Conservation (phyloP, 148 eudicot genomes). For the Heliosperma pusillum region DNA sequence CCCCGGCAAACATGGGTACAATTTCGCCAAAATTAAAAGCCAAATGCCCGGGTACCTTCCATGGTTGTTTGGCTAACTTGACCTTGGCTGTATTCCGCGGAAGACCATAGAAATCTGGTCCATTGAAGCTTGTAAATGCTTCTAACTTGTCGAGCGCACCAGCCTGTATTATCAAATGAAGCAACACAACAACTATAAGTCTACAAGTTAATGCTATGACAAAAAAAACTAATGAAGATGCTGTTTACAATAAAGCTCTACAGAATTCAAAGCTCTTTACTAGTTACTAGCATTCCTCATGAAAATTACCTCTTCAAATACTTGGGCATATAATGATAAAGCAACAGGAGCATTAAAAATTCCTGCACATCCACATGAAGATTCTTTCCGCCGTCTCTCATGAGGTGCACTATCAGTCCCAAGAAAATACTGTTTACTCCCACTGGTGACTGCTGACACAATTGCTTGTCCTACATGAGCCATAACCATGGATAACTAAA, state of each 20-base stretch:
- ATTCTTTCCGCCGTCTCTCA: slow-evolving; percentile 67
- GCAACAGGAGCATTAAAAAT: slow-evolving; percentile 82
- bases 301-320: slow-evolving; percentile 76
- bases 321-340: slow-evolving; percentile 72
- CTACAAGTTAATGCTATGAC: background rate
- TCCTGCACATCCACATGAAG: slow-evolving; percentile 89
- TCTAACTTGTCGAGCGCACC: slow-evolving; percentile 93
- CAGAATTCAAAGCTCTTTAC: background rate
- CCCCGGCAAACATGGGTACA: slow-evolving; percentile 88
- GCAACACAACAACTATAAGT: background rate
- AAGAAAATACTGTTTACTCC: slow-evolving; percentile 51
- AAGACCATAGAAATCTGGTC: slow-evolving; percentile 94
- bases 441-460: slow-evolving; percentile 15
- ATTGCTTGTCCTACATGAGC: slow-evolving; percentile 16
- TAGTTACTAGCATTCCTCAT: background rate
- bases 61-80: slow-evolving; percentile 55
- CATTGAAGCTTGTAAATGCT: slow-evolving; percentile 94
- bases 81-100: slow-evolving; percentile 74
- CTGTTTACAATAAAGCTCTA: background rate
- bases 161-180: slow-evolving; percentile 40
- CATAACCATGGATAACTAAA: background rate
- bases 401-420: slow-evolving; percentile 97
- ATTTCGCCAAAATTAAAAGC: slow-evolving; percentile 62
- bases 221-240: background rate
- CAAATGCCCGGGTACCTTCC: slow-evolving; percentile 75